Evolutionary conservation across 805 yeast genomes (phyloP), one percentile per base, ranked within the genome.

Genomic region (Hanseniaspora lindneri): DNA sequence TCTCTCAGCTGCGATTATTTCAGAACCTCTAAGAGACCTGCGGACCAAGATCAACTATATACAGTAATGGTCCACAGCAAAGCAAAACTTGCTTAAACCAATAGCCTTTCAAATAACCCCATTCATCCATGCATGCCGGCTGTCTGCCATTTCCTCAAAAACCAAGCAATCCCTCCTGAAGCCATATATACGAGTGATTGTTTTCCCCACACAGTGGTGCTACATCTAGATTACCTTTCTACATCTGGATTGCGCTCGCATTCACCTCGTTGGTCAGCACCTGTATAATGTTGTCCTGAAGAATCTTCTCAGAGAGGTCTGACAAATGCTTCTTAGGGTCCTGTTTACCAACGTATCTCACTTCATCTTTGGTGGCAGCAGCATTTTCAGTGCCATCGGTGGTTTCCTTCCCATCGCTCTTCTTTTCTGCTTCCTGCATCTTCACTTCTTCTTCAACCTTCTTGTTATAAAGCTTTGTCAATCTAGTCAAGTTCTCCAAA

Each of bases 251-350:
- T 24, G 96, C 95, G 51, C 85, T 80, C 41, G 89, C 77, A 65
- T 92, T 88, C 36, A 92, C 88, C 65, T 83, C 83, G 43, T 96
- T 84, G 14, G 95, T 84, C 60, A 88, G 71, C 54, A 89, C 74
- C 29, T 94, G 78, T 11, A 85, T 86, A 42, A 92, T 80, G 62
- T 92, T 94, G 47, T 85, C 92, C 65, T 92, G 98, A 57, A 94
- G 76, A 46, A 85, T 71, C 52, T 72, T 70, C 55, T 85, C 94
- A 10, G 95, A 94, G 0, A 94, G 83, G 54, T 85, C 96, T 41
- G 81, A 75, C 58, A 92, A 72, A 69, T 92, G 99, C 70, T 89
- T 92, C 77, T 94, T 92, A 36, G 99, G 99, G 66, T 92, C 98
- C 67, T 89, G 96, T 63, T 86, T 88, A 58, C 99, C 99, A 32